Conservation (phyloP, 257 asterid genomes). For the Haberlea rhodopensis region DNA sequence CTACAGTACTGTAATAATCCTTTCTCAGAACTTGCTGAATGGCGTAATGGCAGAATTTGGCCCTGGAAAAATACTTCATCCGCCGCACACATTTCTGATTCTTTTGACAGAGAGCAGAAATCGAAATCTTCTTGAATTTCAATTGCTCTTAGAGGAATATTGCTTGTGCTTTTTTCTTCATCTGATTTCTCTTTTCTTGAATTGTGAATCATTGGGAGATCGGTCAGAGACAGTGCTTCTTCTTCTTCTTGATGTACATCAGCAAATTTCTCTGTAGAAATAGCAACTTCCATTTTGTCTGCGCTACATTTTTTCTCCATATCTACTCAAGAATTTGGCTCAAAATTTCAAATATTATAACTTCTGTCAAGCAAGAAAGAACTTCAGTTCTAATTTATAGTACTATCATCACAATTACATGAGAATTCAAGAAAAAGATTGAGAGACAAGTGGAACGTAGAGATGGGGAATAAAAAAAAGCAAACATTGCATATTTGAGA, state of each 20-base stretch:
- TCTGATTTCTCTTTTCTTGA: constrained; percentile 25
- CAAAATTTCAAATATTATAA: not conserved
- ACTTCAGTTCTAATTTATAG: constrained; percentile 9
- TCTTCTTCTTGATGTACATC: constrained; percentile 20
- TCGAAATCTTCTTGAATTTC: constrained; percentile 57
- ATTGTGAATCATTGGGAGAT: constrained; percentile 59
- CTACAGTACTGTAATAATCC: constrained; percentile 14
- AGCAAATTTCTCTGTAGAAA: not conserved
- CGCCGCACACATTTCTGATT: constrained; percentile 74
- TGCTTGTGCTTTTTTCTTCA: not conserved
- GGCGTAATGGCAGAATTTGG: constrained; percentile 67
- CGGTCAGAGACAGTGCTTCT: constrained; percentile 76
- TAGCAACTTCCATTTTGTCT: too few relatives aligned
- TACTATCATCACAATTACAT: not conserved
- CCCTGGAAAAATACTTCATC: constrained; percentile 81
- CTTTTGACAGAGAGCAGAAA: constrained; percentile 45
- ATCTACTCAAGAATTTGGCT: constrained; percentile 11
- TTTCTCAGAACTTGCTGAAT: constrained; percentile 49
- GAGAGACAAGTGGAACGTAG: constrained; percentile 41
- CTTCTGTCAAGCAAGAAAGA: not conserved
- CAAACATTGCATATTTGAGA: not conserved
- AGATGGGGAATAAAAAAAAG: constrained; percentile 8
- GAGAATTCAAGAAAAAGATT: constrained; percentile 13
- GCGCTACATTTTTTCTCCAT: too few relatives aligned
- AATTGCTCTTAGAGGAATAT: not conserved